Base-by-base conservation (phyloP, 2,329 filamentous ascomycete species). In the Monosporascus sp. region DNA sequence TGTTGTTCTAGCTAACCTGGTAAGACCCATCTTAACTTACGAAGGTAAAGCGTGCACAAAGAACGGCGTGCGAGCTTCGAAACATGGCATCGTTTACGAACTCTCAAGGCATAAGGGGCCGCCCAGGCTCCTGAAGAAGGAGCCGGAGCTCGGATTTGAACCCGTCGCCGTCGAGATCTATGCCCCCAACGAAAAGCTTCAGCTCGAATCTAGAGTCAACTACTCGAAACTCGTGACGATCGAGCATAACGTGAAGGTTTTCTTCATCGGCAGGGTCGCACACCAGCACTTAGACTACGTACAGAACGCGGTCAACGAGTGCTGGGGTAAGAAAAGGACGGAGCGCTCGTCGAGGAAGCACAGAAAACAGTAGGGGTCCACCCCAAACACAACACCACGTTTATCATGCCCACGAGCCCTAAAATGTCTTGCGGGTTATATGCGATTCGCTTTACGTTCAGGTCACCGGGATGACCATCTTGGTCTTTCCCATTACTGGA, bases 171-270 rank as follows among this genome's bases (percentile, higher is more conserved):
- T 80, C 43, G 63, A 70, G 1, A 72, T 82, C 20, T 68, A 64
- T 20, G 66, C 70, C 4, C 64, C 69, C 15, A 70, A 69, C 35
- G 78, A 83, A 54, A 73, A 66, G 51, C 69, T 83, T 6, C 69
- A 70, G 11, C 70, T 58, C 31, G 74, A 78, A 55, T 84, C 81
- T 14, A 75, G 81, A 5, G 73, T 82, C 58, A 82, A 83, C 65
- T 83, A 83, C 63, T 76, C 78, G 5, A 83, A 83, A 56, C 67
- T 79, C 6, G 71, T 75, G 27, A 80, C 78, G 3, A 70, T 84
- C 25, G 79, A 83, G 63, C 81, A 83, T 66, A 84, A 84, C 59
- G 68, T 77, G 58, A 75, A 72, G 46, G 78, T 83, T n/a, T 72
- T 77, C 58, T 82, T 83, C 60, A 77, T 84, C 49, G 81, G 81